These are phyloP conservation scores for Mallotus japonicus DNA, from an alignment of 441 rosid genomes.

Conservation along the genomic window DNA sequence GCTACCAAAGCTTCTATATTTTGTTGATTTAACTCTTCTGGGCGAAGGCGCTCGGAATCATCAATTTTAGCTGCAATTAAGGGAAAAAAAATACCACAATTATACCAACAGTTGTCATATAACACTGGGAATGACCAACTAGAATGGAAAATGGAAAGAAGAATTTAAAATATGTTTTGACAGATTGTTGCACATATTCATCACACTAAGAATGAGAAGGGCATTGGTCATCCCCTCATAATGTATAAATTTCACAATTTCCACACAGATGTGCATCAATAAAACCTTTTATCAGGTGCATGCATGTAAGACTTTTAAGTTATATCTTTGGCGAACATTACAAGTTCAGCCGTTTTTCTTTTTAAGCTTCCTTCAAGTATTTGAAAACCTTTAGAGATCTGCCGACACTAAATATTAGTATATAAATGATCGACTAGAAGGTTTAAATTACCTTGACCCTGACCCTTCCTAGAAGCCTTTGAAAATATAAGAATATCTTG, in stretches of 20 bases:
- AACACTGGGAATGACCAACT: neutral
- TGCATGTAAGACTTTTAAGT: neutral
- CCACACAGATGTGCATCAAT: neutral
- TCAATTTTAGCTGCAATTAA: conserved; percentile 55
- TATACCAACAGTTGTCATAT: neutral
- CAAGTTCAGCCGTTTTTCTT: neutral
- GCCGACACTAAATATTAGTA: neutral
- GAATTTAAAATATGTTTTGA: neutral
- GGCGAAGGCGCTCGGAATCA: conserved; percentile 88
- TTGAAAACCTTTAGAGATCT: conserved; percentile 6
- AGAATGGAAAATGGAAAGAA: neutral
- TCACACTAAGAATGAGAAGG: neutral
- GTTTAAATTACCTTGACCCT: conserved; percentile 48
- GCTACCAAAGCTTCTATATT: conserved; percentile 98
- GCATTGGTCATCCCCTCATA: neutral
- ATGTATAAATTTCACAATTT: neutral
- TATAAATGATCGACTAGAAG: conserved; percentile 3
- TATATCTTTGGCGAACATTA: neutral
- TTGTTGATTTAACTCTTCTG: conserved; percentile 97
- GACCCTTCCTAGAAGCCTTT: conserved; percentile 71
- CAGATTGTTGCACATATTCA: neutral
- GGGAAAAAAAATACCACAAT: conserved; percentile 16
- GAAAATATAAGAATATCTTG: conserved; percentile 97
- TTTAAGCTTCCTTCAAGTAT: neutral
- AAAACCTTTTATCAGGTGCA: neutral